Evolutionary conservation across 1,139 yeast genomes (phyloP), one percentile per base, ranked within the genome.

Genomic region (Taphrina betulina): DNA sequence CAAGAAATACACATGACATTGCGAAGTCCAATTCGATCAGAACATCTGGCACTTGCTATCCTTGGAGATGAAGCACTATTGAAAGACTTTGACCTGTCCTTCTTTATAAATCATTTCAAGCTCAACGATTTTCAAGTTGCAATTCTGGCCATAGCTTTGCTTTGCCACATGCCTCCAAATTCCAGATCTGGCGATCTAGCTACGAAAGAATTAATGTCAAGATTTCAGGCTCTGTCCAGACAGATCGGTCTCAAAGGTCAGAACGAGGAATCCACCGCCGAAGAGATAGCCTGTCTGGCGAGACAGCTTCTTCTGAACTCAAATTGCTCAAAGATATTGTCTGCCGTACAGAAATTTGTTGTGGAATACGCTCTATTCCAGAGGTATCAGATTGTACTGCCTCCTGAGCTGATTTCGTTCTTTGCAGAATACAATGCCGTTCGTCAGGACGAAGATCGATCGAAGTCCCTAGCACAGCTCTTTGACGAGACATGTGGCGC

Each of bases 401-500:
- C 54, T 14, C 31, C 12, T 8, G 46, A 41, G 12, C 38, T 50
- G 12, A 17, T 20, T 3, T 22, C 44, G 10, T 40, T 50, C 46
- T 50, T 50, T 23, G 41, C 34, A 23, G 54, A 41, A 10, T 50
- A 50, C 23, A 50, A 50, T 12, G 12, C 35, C 7, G 12, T 34
- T 7, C 46, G 54, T 3, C 26, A 26, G 5, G 46, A 22, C 3
- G 45, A 38, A n/a, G 54, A 50, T 26, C 46, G 33, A 20, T 23
- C 46, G 5, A 50, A 50, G 24, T 50, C 54, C 8, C 20, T 50
- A 3, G 54, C 54, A 5, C 54, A 50, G 19, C 34, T 50, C 5
- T 50, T 50, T 17, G 54, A 50, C 3, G 54, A 50, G 16, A 50
- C 54, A n/a, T 33, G 54, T 12, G 54, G 54, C 14, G 46, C 45